Evolutionary conservation across 2,329 filamentous ascomycete genomes (phyloP), one percentile per base, ranked within the genome.

Genomic region (Aspergillus sp.): DNA sequence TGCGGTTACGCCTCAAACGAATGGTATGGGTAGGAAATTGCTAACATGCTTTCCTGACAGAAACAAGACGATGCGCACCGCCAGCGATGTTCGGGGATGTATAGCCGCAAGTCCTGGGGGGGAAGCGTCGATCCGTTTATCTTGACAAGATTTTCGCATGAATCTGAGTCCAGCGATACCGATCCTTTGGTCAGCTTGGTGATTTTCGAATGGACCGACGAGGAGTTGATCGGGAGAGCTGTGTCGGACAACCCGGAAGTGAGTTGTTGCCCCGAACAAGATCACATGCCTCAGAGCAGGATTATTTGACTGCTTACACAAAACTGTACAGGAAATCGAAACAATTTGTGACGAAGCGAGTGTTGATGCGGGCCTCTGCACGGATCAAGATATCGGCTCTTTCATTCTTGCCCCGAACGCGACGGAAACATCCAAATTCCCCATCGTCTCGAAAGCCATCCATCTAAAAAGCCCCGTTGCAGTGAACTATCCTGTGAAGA

Each of bases 131-230:
- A 96, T 59, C 91, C 91, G 17, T 95, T 89, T 72, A 95, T 97
- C 66, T 78, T 86, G 58, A 79, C 89, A 66, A 89, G 88, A 64
- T 94, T 95, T 62, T 71, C 85, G 37, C 78, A 81, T 54, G 78
- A 71, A 63, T 76, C 71, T 66, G 68, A 80, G 60, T 72, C 79
- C 49, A 77, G 79, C 27, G 76, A 83, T 48, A 73, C 78, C 41
- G 86, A 95, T 65, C 85, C 87, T 4, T 75, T 88, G 39, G 85
- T 90, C 55, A 94, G 89, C 67, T 71, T 96, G 58, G 77, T 95
- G 45, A 85, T 98, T 54, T 98, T 95, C 67, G 91, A 98, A 71
- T 98, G 90, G 88, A 83, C 80, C 57, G 93, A 98, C 64, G 83
- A 86, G 64, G 72, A 81, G 45, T 76, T 91, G 47, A 83, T 98